Evolutionary conservation across 306 rosid genomes (phyloP).

Genomic region (Potentilla sterilis): DNA sequence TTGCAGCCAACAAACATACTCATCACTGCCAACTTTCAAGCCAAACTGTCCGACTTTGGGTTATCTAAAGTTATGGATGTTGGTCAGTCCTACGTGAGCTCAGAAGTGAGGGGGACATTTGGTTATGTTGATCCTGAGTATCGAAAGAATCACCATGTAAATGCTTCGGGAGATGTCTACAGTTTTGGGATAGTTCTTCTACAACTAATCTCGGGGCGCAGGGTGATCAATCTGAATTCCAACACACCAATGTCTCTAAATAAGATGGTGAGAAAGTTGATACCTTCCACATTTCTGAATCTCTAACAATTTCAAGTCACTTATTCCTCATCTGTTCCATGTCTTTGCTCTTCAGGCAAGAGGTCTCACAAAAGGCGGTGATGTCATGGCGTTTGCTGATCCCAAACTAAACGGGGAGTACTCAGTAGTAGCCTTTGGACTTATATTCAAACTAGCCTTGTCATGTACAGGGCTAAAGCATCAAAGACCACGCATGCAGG

Average conservation of each 20-base stretch:
- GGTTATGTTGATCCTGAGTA: slow-evolving; percentile 76
- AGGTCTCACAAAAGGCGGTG: slow-evolving; percentile 32
- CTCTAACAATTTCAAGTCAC: not conserved
- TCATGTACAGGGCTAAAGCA: slow-evolving; percentile 49
- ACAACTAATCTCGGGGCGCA: slow-evolving; percentile 60
- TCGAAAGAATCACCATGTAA: slow-evolving; percentile 55
- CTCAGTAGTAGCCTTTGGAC: slow-evolving; percentile 51
- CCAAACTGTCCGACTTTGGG: slow-evolving; percentile 68
- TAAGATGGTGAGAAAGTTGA: slow-evolving; percentile 43
- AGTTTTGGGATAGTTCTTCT: slow-evolving; percentile 63
- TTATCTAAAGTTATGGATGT: slow-evolving; percentile 56
- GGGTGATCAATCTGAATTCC: slow-evolving; percentile 44
- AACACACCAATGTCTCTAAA: slow-evolving; percentile 46
- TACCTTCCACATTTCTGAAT: not conserved
- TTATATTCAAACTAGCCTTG: slow-evolving; percentile 50
- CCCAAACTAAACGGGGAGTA: slow-evolving; percentile 50
- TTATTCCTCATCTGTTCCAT: not conserved
- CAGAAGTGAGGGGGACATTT: slow-evolving; percentile 73
- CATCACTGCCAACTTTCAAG: slow-evolving; percentile 46
- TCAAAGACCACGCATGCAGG: slow-evolving; percentile 53
- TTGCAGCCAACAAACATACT: slow-evolving; percentile 72
- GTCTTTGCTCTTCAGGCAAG: slow-evolving; percentile 43
- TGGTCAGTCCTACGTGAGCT: slow-evolving; percentile 58
- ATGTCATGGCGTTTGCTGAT: slow-evolving; percentile 49
- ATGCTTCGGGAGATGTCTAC: slow-evolving; percentile 63